These are phyloP conservation scores for Globisporangium polare DNA, from an alignment of 352 stramenopile species.

Conservation along the genomic window DNA sequence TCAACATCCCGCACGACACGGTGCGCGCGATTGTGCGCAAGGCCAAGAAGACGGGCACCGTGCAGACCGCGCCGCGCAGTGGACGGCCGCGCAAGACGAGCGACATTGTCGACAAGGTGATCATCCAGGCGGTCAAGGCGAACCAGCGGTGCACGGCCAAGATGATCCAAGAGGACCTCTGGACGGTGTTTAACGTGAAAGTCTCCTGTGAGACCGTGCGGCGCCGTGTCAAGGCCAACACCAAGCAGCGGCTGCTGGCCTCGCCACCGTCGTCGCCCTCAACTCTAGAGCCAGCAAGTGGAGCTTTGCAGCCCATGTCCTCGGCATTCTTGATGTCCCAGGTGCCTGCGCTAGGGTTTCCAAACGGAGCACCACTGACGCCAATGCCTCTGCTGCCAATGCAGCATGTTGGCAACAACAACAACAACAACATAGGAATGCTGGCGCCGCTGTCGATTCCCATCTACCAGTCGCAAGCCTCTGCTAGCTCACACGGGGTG, in stretches of 20 bases:
- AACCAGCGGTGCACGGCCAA: slow-evolving; percentile 54
- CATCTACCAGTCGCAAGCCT: not conserved
- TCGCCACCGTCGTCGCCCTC: not conserved
- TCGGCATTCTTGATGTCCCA: not conserved
- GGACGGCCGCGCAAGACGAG: slow-evolving; percentile 65
- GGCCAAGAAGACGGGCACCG: slow-evolving; percentile 52
- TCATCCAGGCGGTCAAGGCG: slow-evolving; percentile 50
- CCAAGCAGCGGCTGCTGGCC: slow-evolving; percentile 23
- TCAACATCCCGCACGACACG: slow-evolving; percentile 52
- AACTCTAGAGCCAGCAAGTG: not conserved
- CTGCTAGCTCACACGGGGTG: not conserved
- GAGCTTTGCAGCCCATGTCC: not conserved
- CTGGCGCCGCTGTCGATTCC: not conserved
- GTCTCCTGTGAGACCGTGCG: slow-evolving; percentile 60
- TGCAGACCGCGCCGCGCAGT: slow-evolving; percentile 47
- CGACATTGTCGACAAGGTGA: slow-evolving; percentile 60
- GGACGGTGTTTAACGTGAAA: slow-evolving; percentile 51
- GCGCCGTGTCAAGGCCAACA: slow-evolving; percentile 51
- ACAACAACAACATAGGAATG: not conserved
- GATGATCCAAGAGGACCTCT: slow-evolving; percentile 58
- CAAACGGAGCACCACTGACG: not conserved
- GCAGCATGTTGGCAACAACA: not conserved
- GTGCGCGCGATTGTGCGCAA: slow-evolving; percentile 67
- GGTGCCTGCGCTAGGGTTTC: not conserved
- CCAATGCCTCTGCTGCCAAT: not conserved